Evolutionary conservation across 768 basidiomycete species (phyloP).

Genomic region (Amanita thiersii): DNA sequence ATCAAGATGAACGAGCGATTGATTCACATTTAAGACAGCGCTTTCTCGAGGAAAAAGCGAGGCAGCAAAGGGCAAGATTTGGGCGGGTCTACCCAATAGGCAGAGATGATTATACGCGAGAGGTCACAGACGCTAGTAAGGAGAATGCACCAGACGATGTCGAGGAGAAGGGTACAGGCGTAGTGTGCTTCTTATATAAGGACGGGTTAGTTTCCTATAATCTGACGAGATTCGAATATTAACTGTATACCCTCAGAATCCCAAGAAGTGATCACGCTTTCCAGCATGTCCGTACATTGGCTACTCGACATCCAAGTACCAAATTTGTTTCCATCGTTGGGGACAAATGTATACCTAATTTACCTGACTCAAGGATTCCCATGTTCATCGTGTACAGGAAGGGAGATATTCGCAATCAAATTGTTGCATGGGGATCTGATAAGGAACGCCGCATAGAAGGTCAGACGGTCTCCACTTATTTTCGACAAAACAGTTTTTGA

Average conservation of each 20-base stretch:
- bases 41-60: constrained; percentile 51
- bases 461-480: constrained; percentile 21
- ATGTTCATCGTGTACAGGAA: constrained; percentile 90
- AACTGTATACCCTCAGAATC: constrained; percentile 39
- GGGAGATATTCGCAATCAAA: constrained; percentile 84
- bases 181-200: constrained; percentile 92
- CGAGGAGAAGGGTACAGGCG: constrained; percentile 74
- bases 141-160: constrained; percentile 57
- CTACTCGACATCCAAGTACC: constrained; percentile 78
- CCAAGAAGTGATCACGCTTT: constrained; percentile 73
- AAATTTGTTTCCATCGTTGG: constrained; percentile 97
- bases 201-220: constrained; percentile 60
- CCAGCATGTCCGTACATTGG: constrained; percentile 61
- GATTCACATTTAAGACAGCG: constrained; percentile 58
- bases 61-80: constrained; percentile 59
- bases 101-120: constrained; percentile 88
- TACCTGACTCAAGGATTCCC: constrained; percentile 85
- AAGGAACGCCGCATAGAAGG: constrained; percentile 72
- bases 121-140: constrained; percentile 90
- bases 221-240: not conserved
- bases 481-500: constrained; percentile 8
- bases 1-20: constrained; percentile 69
- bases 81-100: constrained; percentile 85
- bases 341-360: constrained; percentile 92
- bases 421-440: constrained; percentile 80